Evolutionary conservation across 2,329 filamentous ascomycete genomes (phyloP).

Genomic region (Aureobasidium sp.): DNA sequence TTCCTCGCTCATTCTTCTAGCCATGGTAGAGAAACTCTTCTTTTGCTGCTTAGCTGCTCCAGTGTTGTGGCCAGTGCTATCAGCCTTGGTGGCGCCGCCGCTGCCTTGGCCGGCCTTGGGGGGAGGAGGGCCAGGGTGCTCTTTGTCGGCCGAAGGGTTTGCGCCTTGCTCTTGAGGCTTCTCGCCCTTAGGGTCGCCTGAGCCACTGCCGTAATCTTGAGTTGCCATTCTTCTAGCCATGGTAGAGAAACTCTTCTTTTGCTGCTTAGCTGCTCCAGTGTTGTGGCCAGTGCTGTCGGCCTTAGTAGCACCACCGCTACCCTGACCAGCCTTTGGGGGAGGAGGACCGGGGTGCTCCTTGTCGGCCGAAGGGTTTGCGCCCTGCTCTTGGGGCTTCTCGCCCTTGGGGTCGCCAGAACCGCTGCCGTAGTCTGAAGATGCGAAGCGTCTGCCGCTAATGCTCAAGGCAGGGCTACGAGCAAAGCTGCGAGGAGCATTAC

Average conservation of each 20-base stretch:
- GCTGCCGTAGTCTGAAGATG: conserved; percentile 28
- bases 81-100: conserved; percentile 23
- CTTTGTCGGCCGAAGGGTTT: conserved; percentile 30
- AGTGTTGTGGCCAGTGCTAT: conserved; percentile 12
- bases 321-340: conserved; percentile 32
- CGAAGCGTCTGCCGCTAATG: conserved; percentile 22
- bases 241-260: conserved; percentile 13
- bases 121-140: conserved; percentile 37
- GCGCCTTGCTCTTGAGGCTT: conserved; percentile 34
- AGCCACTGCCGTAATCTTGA: conserved; percentile 34
- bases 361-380: conserved; percentile 29
- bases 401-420: conserved; percentile 33
- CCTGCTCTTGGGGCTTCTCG: conserved; percentile 35
- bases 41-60: conserved; percentile 13
- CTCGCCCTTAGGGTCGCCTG: conserved; percentile 34
- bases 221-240: conserved; percentile 8
- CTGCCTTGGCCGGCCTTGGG: conserved; percentile 32
- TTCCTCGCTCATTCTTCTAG: background rate
- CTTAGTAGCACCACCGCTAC: conserved; percentile 23
- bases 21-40: conserved; percentile 11
- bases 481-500: conserved; percentile 14
- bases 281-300: conserved; percentile 16
- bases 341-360: conserved; percentile 38
- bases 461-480: conserved; percentile 14
- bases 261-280: conserved; percentile 12